These are phyloP conservation scores for Parietaria judaica DNA, from an alignment of 306 rosid species.

Conservation along the genomic window DNA sequence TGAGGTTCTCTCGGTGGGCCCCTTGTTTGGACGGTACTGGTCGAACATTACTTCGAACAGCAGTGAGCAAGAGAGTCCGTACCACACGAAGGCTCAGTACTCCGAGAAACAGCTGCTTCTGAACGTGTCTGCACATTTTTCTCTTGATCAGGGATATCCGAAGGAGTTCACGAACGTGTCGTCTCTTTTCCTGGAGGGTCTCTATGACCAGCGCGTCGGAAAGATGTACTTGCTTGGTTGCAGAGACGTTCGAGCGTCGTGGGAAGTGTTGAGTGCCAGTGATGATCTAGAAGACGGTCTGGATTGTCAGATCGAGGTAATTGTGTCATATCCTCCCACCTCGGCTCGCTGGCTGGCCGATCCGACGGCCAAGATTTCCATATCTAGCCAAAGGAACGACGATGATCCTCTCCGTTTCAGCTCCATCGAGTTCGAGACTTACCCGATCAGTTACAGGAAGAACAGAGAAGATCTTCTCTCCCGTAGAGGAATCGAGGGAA, in stretches of 20 bases:
- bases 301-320: conserved; percentile 71
- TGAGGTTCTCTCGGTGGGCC: conserved; percentile 74
- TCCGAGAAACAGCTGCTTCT: conserved; percentile 79
- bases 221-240: conserved; percentile 86
- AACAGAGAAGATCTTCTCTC: conserved; percentile 76
- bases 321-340: conserved; percentile 80
- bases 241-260: conserved; percentile 69
- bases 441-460: conserved; percentile 61
- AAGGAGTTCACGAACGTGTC: conserved; percentile 46
- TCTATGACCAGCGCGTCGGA: conserved; percentile 72
- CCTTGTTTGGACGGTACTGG: conserved; percentile 58
- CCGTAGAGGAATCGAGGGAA: conserved; percentile 63
- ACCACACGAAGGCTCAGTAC: conserved; percentile 45
- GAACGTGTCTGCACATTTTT: conserved; percentile 80
- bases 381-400: conserved; percentile 60
- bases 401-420: conserved; percentile 59
- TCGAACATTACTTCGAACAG: conserved; percentile 28
- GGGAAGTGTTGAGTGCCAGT: conserved; percentile 59
- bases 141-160: conserved; percentile 29
- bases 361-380: conserved; percentile 55
- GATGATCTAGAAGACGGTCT: conserved; percentile 71
- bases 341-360: conserved; percentile 69
- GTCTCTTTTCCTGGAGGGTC: conserved; percentile 67
- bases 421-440: conserved; percentile 47
- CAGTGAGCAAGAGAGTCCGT: conserved; percentile 37